Evolutionary conservation across 2,329 filamentous ascomycete species (phyloP), one percentile per base, ranked within the genome.

Genomic region (Raffaelea ambrosiae): DNA sequence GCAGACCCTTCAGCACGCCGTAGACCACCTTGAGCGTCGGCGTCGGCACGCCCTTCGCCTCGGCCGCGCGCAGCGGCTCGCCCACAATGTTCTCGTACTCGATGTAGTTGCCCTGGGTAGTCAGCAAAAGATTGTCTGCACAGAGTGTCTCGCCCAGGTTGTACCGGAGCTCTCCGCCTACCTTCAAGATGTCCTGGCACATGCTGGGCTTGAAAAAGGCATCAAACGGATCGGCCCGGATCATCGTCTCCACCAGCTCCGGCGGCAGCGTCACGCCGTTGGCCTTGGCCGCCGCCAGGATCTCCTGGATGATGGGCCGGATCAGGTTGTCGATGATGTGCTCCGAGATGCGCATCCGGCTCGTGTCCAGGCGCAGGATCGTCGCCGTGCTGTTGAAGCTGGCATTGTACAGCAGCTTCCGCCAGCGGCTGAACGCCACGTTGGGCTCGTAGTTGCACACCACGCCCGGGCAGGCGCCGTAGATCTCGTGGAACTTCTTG

Each of bases 391-490:
- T 42, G 44, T 51, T 51, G 47, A 43, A 51, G 47, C 43, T 31
- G 11, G 50, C 38, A 33, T 51, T 49, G 38, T 51, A 51, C 10
- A 51, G 22, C 41, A 51, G 44, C 42, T 49, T 51, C 36, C 47
- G 47, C 47, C 50, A 51, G 36, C 50, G 50, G 29, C 23, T 20
- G 16, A 43, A 45, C 14, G 21, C 20, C 26, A 51, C 50, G 39
- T 51, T 39, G 7, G 44, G 40, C 18, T 51, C 82, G 54, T 83
- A 91, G 52, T 79, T 76, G 1, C 79, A 84, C 0, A 84, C 86
- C 14, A 85, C 86, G 59, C 86, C 86, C 0, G 87, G 87, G 33
- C 71, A 83, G 0, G 86, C 86, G 1, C 85, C 89, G 60, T 93
- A 94, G 36, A 48, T 36, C n/a, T 35, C 50, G 41, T 40, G 41